phyloP scores from a whole-genome alignment of 148 eudicot species.

The Pouteria glomerata region DNA sequence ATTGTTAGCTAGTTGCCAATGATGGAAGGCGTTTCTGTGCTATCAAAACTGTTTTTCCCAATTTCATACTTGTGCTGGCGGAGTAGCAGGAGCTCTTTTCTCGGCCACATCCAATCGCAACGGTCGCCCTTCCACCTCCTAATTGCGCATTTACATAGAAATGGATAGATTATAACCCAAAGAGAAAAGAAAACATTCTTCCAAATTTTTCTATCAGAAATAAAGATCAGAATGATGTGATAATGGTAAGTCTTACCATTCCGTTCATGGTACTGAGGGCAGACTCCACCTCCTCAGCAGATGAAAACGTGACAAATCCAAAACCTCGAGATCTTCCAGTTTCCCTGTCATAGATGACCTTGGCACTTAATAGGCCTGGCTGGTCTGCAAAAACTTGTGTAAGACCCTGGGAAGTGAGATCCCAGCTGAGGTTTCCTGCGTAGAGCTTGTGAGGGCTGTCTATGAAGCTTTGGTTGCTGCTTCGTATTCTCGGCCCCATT shows the following conservation, averaged over 20 bases:
- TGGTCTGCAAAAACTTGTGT: slow-evolving; percentile 55
- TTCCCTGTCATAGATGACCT: slow-evolving; percentile 70
- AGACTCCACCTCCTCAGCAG: slow-evolving; percentile 59
- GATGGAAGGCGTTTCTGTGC: slow-evolving; percentile 32
- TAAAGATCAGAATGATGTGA: too few relatives aligned
- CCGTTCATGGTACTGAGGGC: slow-evolving; percentile 74
- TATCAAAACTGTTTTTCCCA: slow-evolving; percentile 20
- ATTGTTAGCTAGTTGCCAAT: slow-evolving; percentile 10
- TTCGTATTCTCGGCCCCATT: slow-evolving; percentile 49
- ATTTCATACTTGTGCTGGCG: slow-evolving; percentile 10
- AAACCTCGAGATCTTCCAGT: slow-evolving; percentile 80
- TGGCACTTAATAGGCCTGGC: slow-evolving; percentile 70
- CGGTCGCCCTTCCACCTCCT: slow-evolving; percentile 83
- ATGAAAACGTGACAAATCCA: slow-evolving; percentile 72
- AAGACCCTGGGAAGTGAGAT: slow-evolving; percentile 60
- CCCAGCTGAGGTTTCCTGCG: slow-evolving; percentile 84
- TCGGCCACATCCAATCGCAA: slow-evolving; percentile 59
- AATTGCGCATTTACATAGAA: slow-evolving; percentile 1
- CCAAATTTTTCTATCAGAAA: too few relatives aligned
- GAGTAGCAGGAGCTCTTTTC: slow-evolving; percentile 34
- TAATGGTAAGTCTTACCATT: slow-evolving; percentile 46
- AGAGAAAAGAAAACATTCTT: too few relatives aligned
- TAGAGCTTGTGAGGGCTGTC: slow-evolving; percentile 86
- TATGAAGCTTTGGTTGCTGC: slow-evolving; percentile 46
- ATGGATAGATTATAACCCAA: background rate